A percentile compares a stretch with the other conserved stretches of the same genome.
These are phyloP conservation scores for Xylaria intraflava DNA, from an alignment of 495 filamentous ascomycete genomes.

Conservation along the genomic window DNA sequence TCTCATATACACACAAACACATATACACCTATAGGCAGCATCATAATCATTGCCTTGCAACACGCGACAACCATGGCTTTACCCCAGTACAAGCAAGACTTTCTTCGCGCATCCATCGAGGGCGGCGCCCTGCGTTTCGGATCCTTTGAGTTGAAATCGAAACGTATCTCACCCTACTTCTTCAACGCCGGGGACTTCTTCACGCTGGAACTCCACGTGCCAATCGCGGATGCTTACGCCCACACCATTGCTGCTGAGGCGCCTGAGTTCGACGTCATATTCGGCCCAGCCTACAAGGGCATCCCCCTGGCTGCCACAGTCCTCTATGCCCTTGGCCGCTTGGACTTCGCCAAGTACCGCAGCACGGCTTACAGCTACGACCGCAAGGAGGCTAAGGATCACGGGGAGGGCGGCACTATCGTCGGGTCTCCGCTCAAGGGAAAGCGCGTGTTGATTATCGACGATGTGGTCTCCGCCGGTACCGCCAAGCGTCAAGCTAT, in stretches of 20 bases:
- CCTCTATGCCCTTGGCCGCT: constrained; percentile 58
- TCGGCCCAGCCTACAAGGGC: constrained; percentile 93
- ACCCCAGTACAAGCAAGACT: constrained; percentile 51
- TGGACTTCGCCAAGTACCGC: constrained; percentile 50
- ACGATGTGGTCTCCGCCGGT: constrained; percentile 93
- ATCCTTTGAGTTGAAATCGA: constrained; percentile 82
- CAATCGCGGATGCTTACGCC: constrained; percentile 74
- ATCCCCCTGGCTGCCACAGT: constrained; percentile 77
- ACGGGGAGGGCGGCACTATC: constrained; percentile 88
- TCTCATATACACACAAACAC: background rate
- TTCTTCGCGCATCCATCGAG: constrained; percentile 65
- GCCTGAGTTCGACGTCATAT: constrained; percentile 60
- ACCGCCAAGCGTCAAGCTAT: constrained; percentile 91
- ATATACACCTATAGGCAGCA: background rate
- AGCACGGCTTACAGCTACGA: constrained; percentile 80
- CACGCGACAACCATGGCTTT: constrained; percentile 39
- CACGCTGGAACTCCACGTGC: constrained; percentile 61
- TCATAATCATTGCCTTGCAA: background rate
- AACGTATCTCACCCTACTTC: constrained; percentile 94
- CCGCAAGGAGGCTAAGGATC: constrained; percentile 89
- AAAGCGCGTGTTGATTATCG: constrained; percentile 80
- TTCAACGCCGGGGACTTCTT: constrained; percentile 91
- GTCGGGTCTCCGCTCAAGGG: constrained; percentile 79
- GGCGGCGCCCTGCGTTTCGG: constrained; percentile 82
- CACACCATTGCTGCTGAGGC: constrained; percentile 50